phyloP scores from a whole-genome alignment of 768 basidiomycete genomes.

The Mycena kentingensis region DNA sequence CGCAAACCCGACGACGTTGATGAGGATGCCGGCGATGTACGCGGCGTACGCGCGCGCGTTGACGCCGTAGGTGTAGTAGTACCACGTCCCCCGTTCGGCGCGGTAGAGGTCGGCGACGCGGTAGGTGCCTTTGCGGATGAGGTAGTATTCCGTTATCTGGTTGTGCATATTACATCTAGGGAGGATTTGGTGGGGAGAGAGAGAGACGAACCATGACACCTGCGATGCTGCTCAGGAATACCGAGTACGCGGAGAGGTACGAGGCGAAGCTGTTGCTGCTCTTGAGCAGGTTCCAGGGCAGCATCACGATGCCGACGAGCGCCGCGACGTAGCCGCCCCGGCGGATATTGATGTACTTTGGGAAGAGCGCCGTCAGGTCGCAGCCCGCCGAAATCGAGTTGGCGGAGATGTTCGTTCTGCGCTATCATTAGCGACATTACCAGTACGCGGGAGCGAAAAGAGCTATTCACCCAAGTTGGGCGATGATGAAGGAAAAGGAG shows the following conservation, averaged over 20 bases:
- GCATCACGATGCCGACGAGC: conserved; percentile 71
- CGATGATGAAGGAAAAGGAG: conserved; percentile 74
- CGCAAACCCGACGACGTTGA: conserved; percentile 82
- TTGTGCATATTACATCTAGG: neutral
- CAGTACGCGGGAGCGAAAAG: neutral
- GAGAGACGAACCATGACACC: conserved; percentile 65
- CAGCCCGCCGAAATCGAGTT: conserved; percentile 85
- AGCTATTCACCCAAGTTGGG: conserved; percentile 47
- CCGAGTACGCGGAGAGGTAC: conserved; percentile 81
- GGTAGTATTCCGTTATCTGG: conserved; percentile 78
- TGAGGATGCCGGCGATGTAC: conserved; percentile 73
- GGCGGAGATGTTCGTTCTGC: conserved; percentile 76
- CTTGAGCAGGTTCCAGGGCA: conserved; percentile 77
- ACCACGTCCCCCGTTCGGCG: conserved; percentile 60
- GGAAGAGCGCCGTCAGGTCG: conserved; percentile 76
- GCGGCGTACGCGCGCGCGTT: conserved; percentile 72
- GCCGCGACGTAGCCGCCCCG: conserved; percentile 85
- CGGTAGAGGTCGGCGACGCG: conserved; percentile 73
- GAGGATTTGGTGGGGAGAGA: neutral
- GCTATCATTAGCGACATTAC: conserved; percentile 6
- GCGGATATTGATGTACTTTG: conserved; percentile 82
- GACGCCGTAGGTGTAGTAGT: conserved; percentile 72
- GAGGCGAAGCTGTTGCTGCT: conserved; percentile 76
- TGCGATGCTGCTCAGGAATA: conserved; percentile 79
- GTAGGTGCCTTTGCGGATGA: conserved; percentile 70